Base-by-base conservation (phyloP, 768 basidiomycete species). In the Leccinum arenicola region DNA sequence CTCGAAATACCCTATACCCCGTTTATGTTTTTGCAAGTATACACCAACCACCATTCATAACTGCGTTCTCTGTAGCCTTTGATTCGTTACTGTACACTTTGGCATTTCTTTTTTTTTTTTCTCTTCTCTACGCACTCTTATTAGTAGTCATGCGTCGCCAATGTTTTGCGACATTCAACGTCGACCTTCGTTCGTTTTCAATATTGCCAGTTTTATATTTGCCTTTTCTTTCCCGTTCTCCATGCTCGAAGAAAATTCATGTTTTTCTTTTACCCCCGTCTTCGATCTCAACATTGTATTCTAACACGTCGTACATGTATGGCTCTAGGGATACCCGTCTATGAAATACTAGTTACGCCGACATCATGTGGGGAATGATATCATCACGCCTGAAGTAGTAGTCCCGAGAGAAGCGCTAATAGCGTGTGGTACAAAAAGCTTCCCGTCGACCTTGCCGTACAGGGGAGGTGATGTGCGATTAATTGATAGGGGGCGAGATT, bases 31-130 rank as follows among this genome's bases (percentile, higher is more conserved):
- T 47, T 62, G 66, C 66, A 73, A 72, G 69, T 66, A 54, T 70
- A 73, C 66, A 54, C 12, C 61, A 60, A 21, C 59, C 43, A 58
- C 57, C 72, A 72, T 72, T 62, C 47, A 71, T 62, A 59, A 60
- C 55, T 58, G 56, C 56, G 68, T 64, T 68, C 40, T 54, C 52
- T 68, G 70, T 72, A 66, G 70, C 72, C 64, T 23, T 51, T 58
- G 50, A 55, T 67, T 70, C 51, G 62, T 47, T 74, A 72, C 52
- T 65, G 73, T 72, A 72, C 60, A 50, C 55, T 31, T 56, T 59
- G 27, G 55, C 57, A 48, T 58, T 55, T 21, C 11, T 19, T 11
- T 43, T 40, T n/a, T 40, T 40, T 29, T 35, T 9, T 35, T 21
- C 21, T 21, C 7, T 50, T 50, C 25, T 54, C 54, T 33, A 33